These are phyloP conservation scores for Termitomyces sp. DNA, from an alignment of 768 basidiomycete species.

Conservation along the genomic window DNA sequence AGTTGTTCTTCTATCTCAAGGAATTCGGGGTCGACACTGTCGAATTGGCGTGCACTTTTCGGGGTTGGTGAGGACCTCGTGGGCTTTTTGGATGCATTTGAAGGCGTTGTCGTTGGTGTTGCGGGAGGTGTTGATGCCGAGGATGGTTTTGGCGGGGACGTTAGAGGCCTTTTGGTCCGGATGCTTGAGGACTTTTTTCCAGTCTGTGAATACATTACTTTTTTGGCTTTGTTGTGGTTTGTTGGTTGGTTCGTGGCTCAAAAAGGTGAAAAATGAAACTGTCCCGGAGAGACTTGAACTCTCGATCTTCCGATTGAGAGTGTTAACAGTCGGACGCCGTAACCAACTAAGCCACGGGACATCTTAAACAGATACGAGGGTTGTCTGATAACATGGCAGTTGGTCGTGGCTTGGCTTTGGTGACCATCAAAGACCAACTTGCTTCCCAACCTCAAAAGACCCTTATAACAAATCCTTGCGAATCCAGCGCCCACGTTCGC, in stretches of 20 bases:
- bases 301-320: no score
- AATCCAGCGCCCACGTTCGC: no score
- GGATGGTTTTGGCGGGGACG: constrained; percentile 24
- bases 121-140: constrained; percentile 54
- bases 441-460: no score
- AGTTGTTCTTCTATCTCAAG: constrained; percentile 73
- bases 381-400: no score
- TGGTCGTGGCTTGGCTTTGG: no score
- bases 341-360: no score
- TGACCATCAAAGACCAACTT: no score
- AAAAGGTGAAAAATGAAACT: no score
- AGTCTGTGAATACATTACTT: constrained; percentile 51
- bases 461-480: no score
- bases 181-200: constrained; percentile 98
- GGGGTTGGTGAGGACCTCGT: constrained; percentile 83
- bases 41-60: constrained; percentile 93
- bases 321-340: no score
- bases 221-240: not conserved
- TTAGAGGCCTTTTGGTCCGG: constrained; percentile 85
- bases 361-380: no score
- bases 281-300: no score
- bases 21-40: constrained; percentile 87
- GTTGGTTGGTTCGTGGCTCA: not conserved
- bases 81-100: constrained; percentile 99
- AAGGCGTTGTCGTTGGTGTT: constrained; percentile 97